phyloP scores from a whole-genome alignment of 345 rosid species.

The Rhodamnia rubescens region DNA sequence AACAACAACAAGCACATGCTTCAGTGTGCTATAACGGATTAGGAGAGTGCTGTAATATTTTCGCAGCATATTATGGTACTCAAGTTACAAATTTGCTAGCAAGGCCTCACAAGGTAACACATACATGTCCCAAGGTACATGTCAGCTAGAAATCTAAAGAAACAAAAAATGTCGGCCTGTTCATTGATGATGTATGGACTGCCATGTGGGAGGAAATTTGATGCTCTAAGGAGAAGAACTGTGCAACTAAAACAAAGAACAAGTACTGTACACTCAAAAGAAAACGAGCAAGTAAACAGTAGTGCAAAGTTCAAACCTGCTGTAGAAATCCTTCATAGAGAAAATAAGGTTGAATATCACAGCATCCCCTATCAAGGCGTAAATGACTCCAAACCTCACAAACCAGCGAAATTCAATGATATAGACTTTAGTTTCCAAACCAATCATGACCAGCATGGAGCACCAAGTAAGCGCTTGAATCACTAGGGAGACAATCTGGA shows the following conservation, averaged over 20 bases:
- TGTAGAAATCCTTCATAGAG: conserved; percentile 53
- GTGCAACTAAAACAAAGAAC: neutral
- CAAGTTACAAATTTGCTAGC: neutral
- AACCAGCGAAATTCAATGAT: conserved; percentile 80
- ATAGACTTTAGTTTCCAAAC: conserved; percentile 73
- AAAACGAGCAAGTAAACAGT: neutral
- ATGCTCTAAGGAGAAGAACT: neutral
- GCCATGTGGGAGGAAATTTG: neutral
- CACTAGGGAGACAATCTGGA: conserved; percentile 63
- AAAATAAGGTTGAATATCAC: conserved; percentile 78
- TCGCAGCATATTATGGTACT: neutral
- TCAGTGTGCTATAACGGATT: conserved; percentile 8
- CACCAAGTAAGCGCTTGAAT: conserved; percentile 83
- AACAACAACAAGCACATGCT: conserved; percentile 1
- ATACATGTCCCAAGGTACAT: neutral
- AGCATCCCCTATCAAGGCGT: conserved; percentile 70
- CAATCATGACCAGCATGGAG: conserved; percentile 58
- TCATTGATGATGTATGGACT: neutral
- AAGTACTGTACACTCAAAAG: neutral
- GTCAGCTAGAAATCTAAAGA: neutral
- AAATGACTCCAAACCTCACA: conserved; percentile 77
- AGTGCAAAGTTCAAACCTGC: conserved; percentile 35
- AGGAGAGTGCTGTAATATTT: neutral
- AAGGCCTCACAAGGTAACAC: neutral
- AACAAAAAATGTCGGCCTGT: neutral